Evolutionary conservation across 169 alveolate species (phyloP).

Genomic region (Pseudocohnilembus persalinus): DNA sequence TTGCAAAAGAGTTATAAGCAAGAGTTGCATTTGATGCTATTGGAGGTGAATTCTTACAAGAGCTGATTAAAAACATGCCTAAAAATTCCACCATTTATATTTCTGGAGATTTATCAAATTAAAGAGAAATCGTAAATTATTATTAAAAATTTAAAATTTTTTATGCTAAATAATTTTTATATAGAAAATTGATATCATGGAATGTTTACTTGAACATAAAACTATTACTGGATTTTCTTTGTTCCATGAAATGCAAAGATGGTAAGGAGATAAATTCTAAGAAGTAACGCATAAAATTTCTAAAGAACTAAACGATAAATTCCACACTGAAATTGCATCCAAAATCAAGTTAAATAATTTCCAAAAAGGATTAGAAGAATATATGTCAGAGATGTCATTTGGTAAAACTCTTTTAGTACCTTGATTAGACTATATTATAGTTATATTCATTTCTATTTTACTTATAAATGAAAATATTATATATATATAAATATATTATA

Average conservation of each 20-base stretch:
- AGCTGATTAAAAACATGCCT: conserved; percentile 41
- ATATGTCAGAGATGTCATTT: background rate
- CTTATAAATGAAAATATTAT: no score
- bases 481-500: no score
- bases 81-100: conserved; percentile 39
- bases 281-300: no score
- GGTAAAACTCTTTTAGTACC: conserved; percentile 11
- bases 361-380: background rate
- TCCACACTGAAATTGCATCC: conserved; percentile 2
- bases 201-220: background rate
- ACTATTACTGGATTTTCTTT: conserved; percentile 17
- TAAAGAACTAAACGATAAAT: no score
- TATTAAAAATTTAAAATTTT: background rate
- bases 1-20: conserved; percentile 53
- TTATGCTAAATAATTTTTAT: background rate
- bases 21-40: conserved; percentile 68
- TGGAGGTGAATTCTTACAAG: conserved; percentile 49
- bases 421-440: no score
- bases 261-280: background rate
- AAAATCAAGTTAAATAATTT: background rate
- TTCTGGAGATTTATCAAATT: conserved; percentile 35
- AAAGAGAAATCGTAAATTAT: background rate
- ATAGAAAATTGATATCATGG: background rate
- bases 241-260: background rate
- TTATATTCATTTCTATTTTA: no score